These are phyloP conservation scores for Morella rubra DNA, from an alignment of 306 rosid species.

Conservation along the genomic window DNA sequence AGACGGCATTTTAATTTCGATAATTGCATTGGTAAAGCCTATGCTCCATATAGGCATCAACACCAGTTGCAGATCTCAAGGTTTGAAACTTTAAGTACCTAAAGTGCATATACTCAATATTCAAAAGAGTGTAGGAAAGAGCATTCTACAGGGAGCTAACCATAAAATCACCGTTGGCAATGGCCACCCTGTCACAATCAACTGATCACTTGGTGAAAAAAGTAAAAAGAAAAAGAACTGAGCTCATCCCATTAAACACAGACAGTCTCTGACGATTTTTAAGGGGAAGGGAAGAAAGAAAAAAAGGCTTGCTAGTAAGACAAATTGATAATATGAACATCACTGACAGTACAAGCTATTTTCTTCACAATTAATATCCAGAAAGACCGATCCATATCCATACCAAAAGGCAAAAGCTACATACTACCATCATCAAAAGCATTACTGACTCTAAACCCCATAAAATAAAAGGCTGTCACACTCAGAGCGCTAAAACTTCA, in stretches of 20 bases:
- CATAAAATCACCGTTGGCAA: background rate
- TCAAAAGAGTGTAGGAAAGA: background rate
- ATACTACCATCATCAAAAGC: background rate
- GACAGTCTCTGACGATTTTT: background rate
- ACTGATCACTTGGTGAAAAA: background rate
- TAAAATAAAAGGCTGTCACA: background rate
- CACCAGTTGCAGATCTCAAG: constrained; percentile 13
- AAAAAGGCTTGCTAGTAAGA: background rate
- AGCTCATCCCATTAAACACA: background rate
- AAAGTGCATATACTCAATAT: constrained; percentile 2
- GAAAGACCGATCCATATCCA: background rate
- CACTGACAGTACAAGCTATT: background rate
- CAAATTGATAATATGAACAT: background rate
- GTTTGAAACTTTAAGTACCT: background rate
- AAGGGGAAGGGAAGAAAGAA: background rate
- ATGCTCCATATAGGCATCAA: background rate
- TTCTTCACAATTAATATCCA: background rate
- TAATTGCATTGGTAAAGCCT: background rate
- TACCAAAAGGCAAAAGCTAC: constrained; percentile 2
- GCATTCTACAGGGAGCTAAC: background rate
- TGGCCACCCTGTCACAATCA: background rate
- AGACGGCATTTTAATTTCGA: background rate
- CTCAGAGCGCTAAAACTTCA: background rate
- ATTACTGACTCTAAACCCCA: background rate
- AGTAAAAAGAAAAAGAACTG: background rate